Evolutionary conservation across 2,329 filamentous ascomycete species (phyloP).

Genomic region (Aureobasidium uvarum): DNA sequence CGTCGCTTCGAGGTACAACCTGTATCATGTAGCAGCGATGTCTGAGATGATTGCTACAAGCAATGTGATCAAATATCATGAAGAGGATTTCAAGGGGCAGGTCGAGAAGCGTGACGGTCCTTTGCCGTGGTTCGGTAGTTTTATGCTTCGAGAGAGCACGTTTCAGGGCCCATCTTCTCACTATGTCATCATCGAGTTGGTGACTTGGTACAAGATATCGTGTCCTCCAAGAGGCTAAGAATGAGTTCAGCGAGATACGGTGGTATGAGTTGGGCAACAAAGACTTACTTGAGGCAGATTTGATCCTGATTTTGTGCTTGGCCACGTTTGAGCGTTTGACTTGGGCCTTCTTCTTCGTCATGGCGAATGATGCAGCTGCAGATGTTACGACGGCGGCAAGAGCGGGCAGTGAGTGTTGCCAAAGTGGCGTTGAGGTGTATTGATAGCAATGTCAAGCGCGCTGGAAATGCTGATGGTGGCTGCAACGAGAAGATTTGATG

Average conservation of each 20-base stretch:
- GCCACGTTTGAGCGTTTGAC: not conserved
- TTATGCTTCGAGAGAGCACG: not conserved
- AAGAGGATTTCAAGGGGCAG: not conserved
- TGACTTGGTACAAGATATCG: not conserved
- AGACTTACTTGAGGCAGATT: not conserved
- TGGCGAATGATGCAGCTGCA: not conserved
- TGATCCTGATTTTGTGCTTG: not conserved
- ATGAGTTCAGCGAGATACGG: not conserved
- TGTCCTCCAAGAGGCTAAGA: not conserved
- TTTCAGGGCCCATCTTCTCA: not conserved
- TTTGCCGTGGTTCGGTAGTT: not conserved
- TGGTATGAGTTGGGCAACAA: accelerated
- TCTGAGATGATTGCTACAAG: not conserved
- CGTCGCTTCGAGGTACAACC: not conserved
- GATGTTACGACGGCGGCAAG: not conserved
- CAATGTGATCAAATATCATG: not conserved
- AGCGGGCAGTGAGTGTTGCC: not conserved
- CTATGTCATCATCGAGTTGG: not conserved
- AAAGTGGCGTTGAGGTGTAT: not conserved
- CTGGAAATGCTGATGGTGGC: not conserved
- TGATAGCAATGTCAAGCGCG: not conserved
- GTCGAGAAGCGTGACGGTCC: not conserved
- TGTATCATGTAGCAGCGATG: not conserved
- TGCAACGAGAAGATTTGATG: not conserved
- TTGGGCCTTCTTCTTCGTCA: not conserved